Percentiles rank a stretch among this genome's conserved stretches.
These are phyloP conservation scores for Berberis vulgaris DNA, from an alignment of 164 flowering plant species.

Conservation along the genomic window DNA sequence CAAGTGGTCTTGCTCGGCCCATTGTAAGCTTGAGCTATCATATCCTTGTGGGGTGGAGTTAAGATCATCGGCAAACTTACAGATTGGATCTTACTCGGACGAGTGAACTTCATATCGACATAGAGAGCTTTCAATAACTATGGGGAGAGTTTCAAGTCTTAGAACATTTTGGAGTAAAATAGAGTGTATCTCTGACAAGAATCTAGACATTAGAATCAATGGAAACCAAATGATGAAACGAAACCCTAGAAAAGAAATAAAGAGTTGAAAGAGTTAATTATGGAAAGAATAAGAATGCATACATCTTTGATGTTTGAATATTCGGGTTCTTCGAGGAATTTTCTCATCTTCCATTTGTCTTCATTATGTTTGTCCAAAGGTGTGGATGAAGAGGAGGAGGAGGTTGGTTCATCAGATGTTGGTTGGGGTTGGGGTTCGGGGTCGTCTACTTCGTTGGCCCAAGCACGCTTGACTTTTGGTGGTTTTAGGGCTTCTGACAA, in stretches of 20 bases:
- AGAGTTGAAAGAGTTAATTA: background rate
- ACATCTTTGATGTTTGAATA: conserved; percentile 56
- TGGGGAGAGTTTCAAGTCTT: conserved; percentile 66
- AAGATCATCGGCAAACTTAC: conserved; percentile 91
- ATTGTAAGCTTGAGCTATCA: conserved; percentile 93
- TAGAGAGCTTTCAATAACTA: conserved; percentile 78
- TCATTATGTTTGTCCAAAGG: conserved; percentile 18
- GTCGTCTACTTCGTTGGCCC: background rate
- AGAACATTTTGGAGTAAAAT: conserved; percentile 63
- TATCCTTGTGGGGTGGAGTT: conserved; percentile 67
- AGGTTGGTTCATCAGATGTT: background rate
- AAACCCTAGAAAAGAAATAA: background rate
- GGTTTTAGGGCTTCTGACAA: no score
- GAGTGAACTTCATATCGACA: conserved; percentile 72
- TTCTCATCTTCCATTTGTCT: conserved; percentile 4
- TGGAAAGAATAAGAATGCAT: conserved; percentile 4
- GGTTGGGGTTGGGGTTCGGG: background rate
- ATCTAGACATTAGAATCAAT: conserved; percentile 29
- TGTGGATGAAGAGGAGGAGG: background rate
- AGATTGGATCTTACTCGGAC: conserved; percentile 87
- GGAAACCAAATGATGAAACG: background rate
- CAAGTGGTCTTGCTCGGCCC: conserved; percentile 98
- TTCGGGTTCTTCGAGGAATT: conserved; percentile 52
- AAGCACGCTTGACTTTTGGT: no score
- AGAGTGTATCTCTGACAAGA: conserved; percentile 64